Percentiles rank a stretch among this genome's conserved stretches.
These are phyloP conservation scores for Solanum virginianum DNA, from an alignment of 257 asterid genomes.

Conservation along the genomic window DNA sequence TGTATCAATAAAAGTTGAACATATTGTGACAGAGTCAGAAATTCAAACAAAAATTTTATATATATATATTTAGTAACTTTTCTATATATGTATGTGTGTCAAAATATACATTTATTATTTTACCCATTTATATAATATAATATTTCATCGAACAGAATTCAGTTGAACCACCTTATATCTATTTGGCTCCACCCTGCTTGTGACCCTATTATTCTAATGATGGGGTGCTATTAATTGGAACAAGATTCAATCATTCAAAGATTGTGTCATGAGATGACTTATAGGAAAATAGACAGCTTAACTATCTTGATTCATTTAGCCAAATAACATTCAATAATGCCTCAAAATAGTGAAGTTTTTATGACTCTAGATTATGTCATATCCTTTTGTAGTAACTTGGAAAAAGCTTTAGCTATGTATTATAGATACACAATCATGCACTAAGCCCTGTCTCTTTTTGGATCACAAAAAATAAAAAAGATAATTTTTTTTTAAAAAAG, in stretches of 20 bases:
- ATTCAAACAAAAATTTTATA: not conserved
- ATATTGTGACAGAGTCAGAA: not conserved
- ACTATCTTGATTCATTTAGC: not conserved
- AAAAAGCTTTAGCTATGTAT: not conserved
- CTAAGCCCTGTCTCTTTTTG: not conserved
- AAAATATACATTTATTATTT: not conserved
- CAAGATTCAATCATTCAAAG: not conserved
- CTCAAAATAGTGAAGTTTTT: not conserved
- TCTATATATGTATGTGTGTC: not conserved
- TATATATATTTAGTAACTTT: not conserved
- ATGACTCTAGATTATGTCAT: not conserved
- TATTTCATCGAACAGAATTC: not conserved
- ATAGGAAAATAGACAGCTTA: not conserved
- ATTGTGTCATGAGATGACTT: not conserved
- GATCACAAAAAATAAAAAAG: not conserved
- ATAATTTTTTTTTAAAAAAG: not conserved
- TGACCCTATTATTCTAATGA: not conserved
- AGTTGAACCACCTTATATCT: not conserved
- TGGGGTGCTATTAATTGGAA: not conserved
- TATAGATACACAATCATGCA: not conserved
- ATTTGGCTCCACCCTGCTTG: not conserved
- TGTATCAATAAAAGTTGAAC: not conserved
- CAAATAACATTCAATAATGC: not conserved
- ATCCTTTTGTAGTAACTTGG: not conserved
- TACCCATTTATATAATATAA: not conserved